Evolutionary conservation across 1,284 basidiomycete species (phyloP).

Genomic region (Ceratobasidium sp.): DNA sequence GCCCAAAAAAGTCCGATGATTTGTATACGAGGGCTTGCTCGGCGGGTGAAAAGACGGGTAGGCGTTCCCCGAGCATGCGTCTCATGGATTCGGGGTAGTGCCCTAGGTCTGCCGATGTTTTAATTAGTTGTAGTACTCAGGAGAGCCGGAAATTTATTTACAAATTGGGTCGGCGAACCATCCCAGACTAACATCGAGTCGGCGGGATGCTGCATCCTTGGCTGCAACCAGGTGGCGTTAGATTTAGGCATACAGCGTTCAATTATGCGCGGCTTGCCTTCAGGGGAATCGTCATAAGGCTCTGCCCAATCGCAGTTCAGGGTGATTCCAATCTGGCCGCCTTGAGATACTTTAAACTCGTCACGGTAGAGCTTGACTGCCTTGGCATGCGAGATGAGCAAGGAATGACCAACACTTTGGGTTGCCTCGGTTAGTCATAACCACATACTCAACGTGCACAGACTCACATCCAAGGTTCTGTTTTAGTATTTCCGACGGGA

Average conservation of each 20-base stretch:
- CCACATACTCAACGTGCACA: conserved; percentile 23
- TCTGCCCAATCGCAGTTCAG: conserved; percentile 73
- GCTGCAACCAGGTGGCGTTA: background rate
- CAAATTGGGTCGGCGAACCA: conserved; percentile 47
- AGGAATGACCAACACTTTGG: conserved; percentile 66
- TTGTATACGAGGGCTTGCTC: conserved; percentile 68
- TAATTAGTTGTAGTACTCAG: background rate
- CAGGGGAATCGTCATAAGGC: conserved; percentile 67
- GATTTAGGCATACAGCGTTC: conserved; percentile 59
- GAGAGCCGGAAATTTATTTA: background rate
- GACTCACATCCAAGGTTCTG: conserved; percentile 76
- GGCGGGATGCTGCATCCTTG: conserved; percentile 52
- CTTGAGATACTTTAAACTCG: conserved; percentile 61
- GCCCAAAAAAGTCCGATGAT: conserved; percentile 71
- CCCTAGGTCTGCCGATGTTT: conserved; percentile 75
- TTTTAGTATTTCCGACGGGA: conserved; percentile 63
- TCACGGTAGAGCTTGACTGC: conserved; percentile 68
- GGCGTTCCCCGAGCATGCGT: conserved; percentile 64
- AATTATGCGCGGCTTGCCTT: conserved; percentile 67
- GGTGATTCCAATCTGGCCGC: conserved; percentile 73
- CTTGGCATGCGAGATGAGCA: conserved; percentile 71
- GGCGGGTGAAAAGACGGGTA: conserved; percentile 69
- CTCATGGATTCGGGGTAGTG: conserved; percentile 69
- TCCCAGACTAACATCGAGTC: conserved; percentile 52
- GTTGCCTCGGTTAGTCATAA: background rate